Conservation (phyloP, 768 basidiomycete genomes). For the Phylloporus sp. region DNA sequence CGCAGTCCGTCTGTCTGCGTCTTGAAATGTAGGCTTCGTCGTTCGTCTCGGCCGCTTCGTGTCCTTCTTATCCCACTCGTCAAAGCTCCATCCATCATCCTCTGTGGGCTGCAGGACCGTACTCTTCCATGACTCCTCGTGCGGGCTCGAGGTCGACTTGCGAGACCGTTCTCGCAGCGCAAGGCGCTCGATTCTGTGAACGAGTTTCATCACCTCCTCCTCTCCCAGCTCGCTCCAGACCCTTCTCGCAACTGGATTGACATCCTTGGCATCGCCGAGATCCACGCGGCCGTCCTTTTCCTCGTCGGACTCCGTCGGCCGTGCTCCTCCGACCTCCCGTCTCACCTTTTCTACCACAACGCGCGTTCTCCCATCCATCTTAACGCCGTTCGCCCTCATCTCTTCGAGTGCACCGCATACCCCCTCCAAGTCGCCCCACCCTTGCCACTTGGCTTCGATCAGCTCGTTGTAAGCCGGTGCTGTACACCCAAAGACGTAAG, state of each 20-base stretch:
- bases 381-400: conserved; percentile 78
- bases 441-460: conserved; percentile 77
- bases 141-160: conserved; percentile 7
- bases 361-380: conserved; percentile 55
- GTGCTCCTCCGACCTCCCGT: conserved; percentile 53
- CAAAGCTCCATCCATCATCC: conserved; percentile 46
- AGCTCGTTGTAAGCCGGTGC: conserved; percentile 86
- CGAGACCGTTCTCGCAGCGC: conserved; percentile 24
- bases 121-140: conserved; percentile 42
- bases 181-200: conserved; percentile 49
- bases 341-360: conserved; percentile 58
- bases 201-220: conserved; percentile 46
- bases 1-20: neutral
- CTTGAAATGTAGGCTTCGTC: neutral
- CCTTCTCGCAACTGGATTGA: conserved; percentile 38
- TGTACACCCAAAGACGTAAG: conserved; percentile 87
- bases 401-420: conserved; percentile 71
- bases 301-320: conserved; percentile 37
- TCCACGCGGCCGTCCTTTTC: neutral
- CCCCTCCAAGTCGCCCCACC: conserved; percentile 76
- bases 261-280: neutral
- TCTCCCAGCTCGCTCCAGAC: conserved; percentile 39
- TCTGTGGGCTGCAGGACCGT: conserved; percentile 24
- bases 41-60: neutral
- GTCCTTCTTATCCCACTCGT: conserved; percentile 36